Evolutionary conservation across 345 rosid genomes (phyloP), one percentile per base, ranked within the genome.

Genomic region (Aquilaria sinensis): DNA sequence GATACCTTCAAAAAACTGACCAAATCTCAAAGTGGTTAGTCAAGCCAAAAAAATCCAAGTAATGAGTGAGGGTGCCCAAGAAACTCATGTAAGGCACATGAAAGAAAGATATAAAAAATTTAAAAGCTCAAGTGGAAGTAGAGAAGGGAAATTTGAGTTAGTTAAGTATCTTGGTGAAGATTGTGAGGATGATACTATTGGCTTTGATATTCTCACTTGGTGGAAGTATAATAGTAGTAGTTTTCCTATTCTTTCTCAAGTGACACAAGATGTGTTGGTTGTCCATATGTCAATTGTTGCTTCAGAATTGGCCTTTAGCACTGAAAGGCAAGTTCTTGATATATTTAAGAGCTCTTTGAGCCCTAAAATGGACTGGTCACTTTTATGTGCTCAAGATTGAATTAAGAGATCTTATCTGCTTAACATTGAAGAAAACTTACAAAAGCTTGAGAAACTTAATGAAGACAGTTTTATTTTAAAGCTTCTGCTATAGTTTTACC

Each of bases 311-410:
- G 23, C 23, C 23, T 23, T 23, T 23, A 23, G 23, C 23, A 23
- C 23, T 0, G 23, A 23, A 23, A 23, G 23, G 1, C 23, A 1
- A 23, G 23, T 23, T 23, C 1, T 23, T 23, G 23, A 23, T 23
- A 23, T 1, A 23, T 23, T 23, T 23, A 23, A n/a, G 6, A 53
- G 61, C 45, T 41, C 48, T 23, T 56, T 67, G 15, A 30, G 56
- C 57, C 64, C 67, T 11, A 67, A 10, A 29, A 56, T 62, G 1
- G 30, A 58, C 3, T 51, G 68, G 51, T 15, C 9, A 14, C 55
- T 67, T 31, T 47, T 67, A 8, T 72, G 57, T 37, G 12, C 51
- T 3, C 31, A 62, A 67, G 50, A 67, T 72, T 57, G 61, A 51
- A 30, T 65, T 3, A 46, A n/a, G 50, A 12, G 31, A 7, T 61